Evolutionary conservation across 441 rosid species (phyloP).

Genomic region (Gossypium gossypioides): DNA sequence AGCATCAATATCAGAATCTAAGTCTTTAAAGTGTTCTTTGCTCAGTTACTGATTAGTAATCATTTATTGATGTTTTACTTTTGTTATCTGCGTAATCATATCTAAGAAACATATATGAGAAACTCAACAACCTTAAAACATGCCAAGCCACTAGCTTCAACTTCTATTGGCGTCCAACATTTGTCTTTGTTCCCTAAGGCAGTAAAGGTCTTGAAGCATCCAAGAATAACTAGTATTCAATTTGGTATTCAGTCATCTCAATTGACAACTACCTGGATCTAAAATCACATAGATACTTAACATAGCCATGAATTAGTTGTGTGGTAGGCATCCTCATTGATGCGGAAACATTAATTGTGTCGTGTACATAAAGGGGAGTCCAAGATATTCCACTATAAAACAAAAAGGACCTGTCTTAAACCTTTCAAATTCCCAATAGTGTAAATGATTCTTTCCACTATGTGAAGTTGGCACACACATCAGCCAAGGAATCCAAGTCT

Average conservation of each 20-base stretch:
- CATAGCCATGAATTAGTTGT: constrained; percentile 3
- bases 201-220: neutral
- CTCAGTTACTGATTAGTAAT: constrained; percentile 4
- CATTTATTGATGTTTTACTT: neutral
- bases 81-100: neutral
- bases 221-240: neutral
- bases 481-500: neutral
- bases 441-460: constrained; percentile 4
- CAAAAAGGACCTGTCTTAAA: neutral
- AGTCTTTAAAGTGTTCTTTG: neutral
- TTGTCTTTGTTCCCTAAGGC: neutral
- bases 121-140: neutral
- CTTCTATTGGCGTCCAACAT: constrained; percentile 4
- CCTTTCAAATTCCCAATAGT: neutral
- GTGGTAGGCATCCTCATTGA: neutral
- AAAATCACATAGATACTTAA: neutral
- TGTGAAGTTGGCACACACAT: neutral
- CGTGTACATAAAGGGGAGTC: neutral
- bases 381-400: neutral
- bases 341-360: neutral
- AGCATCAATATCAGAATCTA: neutral
- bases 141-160: neutral
- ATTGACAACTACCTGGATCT: neutral
- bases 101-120: neutral
- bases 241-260: neutral